Percentiles rank a stretch among this genome's conserved stretches.
Conservation (phyloP, 75 land plant species). For the Cunninghamia lanceolata region DNA sequence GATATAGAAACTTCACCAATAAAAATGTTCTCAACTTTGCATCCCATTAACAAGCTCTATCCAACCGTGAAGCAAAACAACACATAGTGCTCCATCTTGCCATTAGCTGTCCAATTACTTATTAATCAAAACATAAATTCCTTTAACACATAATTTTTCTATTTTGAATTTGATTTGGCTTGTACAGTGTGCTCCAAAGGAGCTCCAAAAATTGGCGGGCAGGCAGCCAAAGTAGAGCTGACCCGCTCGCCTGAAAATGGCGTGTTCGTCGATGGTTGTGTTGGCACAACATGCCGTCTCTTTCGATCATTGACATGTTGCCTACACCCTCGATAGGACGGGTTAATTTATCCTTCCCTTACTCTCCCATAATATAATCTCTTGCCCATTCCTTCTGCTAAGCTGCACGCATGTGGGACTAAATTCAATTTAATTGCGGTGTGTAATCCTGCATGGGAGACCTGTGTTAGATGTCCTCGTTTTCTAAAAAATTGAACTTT, state of each 20-base stretch:
- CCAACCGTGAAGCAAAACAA: too few species aligned
- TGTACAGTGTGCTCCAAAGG: background rate
- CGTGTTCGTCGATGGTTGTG: background rate
- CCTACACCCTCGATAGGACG: slow-evolving; percentile 1
- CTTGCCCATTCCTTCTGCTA: background rate
- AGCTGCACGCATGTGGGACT: background rate
- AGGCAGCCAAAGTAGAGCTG: slow-evolving; percentile 4
- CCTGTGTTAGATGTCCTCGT: too few species aligned
- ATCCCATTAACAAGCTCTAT: too few species aligned
- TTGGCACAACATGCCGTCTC: slow-evolving; percentile 12
- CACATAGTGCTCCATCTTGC: too few species aligned
- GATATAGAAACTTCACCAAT: too few species aligned
- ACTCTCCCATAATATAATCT: background rate
- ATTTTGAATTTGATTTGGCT: background rate
- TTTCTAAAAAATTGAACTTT: too few species aligned
- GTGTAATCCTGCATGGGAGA: too few species aligned
- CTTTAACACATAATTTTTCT: background rate
- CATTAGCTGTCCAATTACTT: too few species aligned
- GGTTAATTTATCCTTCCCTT: background rate
- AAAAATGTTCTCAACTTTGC: too few species aligned
- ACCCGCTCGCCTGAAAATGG: background rate
- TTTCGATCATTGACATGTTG: slow-evolving; percentile 9
- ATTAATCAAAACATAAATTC: too few species aligned
- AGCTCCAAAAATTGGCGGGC: slow-evolving; percentile 15
- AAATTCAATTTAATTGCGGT: background rate